These are phyloP conservation scores for Trichoderma oligosporum DNA, from an alignment of 2,329 filamentous ascomycete species.

Conservation along the genomic window DNA sequence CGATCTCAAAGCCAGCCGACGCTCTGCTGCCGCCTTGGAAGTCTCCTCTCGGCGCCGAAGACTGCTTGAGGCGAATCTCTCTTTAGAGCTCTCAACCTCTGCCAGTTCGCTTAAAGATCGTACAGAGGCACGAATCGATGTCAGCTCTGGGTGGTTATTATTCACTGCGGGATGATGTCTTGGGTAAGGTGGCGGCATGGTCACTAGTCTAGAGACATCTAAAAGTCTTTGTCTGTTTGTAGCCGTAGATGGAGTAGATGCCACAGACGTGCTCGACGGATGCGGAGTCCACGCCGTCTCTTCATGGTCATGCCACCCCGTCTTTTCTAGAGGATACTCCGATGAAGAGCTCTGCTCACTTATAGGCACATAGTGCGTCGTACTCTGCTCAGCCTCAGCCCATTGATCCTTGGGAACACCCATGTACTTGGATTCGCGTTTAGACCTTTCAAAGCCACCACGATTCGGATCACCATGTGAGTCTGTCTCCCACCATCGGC, in stretches of 20 bases:
- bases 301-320: slow-evolving; percentile 50
- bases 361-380: slow-evolving; percentile 34
- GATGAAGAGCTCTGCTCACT: slow-evolving; percentile 41
- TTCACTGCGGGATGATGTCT: slow-evolving; percentile 93
- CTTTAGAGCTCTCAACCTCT: slow-evolving; percentile 67
- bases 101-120: slow-evolving; percentile 69
- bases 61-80: slow-evolving; percentile 54
- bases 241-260: slow-evolving; percentile 43
- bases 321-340: slow-evolving; percentile 55
- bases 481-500: slow-evolving; percentile 92
- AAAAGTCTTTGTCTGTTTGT: slow-evolving; percentile 54
- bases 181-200: slow-evolving; percentile 88
- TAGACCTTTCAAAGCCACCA: slow-evolving; percentile 68
- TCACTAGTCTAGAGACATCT: slow-evolving; percentile 88
- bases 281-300: slow-evolving; percentile 43
- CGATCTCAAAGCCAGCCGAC: slow-evolving; percentile 61
- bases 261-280: slow-evolving; percentile 38
- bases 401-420: slow-evolving; percentile 79
- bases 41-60: slow-evolving; percentile 57
- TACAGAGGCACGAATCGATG: slow-evolving; percentile 69
- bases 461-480: slow-evolving; percentile 63
- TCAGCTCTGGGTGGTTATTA: slow-evolving; percentile 89
- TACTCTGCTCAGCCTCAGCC: slow-evolving; percentile 46
- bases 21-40: slow-evolving; percentile 45
- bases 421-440: slow-evolving; percentile 96